These are phyloP conservation scores for Ganoderma leucocontextum DNA, from an alignment of 1,284 basidiomycete species.

Conservation along the genomic window DNA sequence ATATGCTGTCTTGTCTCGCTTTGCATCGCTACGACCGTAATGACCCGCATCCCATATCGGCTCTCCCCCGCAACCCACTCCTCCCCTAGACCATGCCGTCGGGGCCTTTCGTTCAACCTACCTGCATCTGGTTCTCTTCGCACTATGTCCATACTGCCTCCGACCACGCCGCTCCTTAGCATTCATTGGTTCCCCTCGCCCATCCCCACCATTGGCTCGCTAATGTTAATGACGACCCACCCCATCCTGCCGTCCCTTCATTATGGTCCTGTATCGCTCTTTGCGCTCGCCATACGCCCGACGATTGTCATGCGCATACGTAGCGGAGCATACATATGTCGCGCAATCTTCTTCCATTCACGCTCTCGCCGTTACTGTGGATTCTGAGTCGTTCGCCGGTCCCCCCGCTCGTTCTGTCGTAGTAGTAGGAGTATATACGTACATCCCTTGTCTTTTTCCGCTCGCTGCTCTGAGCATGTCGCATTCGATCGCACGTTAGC, in stretches of 20 bases:
- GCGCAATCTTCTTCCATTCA: conserved; percentile 14
- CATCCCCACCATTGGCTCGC: conserved; percentile 14
- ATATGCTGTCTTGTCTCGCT: conserved; percentile 10
- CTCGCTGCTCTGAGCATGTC: conserved; percentile 33
- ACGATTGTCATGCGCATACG: background rate
- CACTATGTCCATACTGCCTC: conserved; percentile 8
- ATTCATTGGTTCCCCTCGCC: conserved; percentile 16
- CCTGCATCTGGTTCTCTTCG: conserved; percentile 12
- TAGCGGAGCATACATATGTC: background rate
- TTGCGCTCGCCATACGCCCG: background rate
- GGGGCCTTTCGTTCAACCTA: conserved; percentile 14
- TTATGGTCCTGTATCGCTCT: conserved; percentile 4
- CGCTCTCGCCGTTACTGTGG: conserved; percentile 6
- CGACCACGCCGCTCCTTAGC: conserved; percentile 25
- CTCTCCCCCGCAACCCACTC: background rate
- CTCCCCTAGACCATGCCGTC: conserved; percentile 16
- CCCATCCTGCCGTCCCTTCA: conserved; percentile 5
- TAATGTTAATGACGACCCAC: conserved; percentile 23
- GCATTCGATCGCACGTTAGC: conserved; percentile 30
- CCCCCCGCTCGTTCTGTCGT: conserved; percentile 11
- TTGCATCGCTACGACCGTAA: conserved; percentile 27
- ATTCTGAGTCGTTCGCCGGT: background rate
- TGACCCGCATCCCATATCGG: conserved; percentile 24
- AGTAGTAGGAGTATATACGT: conserved; percentile 8
- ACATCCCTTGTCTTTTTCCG: conserved; percentile 12